Conservation (phyloP, 768 basidiomycete species). For the Suillus plorans region DNA sequence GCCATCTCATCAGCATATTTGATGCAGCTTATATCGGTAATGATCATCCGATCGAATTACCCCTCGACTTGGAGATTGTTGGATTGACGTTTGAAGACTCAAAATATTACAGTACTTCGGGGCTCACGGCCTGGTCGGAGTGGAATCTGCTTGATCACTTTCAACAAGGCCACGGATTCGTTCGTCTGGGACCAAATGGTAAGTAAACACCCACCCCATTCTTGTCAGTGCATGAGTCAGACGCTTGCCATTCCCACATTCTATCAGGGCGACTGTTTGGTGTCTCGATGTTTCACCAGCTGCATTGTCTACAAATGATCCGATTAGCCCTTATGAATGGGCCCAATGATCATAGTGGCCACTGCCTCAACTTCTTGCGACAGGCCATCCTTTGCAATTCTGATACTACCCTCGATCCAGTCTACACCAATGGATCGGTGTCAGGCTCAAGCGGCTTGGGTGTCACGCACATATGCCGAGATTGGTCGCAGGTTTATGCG, state of each 20-base stretch:
- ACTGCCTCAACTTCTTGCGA: conserved; percentile 46
- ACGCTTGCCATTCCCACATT: not conserved
- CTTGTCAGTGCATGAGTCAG: too few species aligned
- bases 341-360: conserved; percentile 18
- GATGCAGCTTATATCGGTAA: conserved; percentile 24
- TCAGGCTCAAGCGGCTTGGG: conserved; percentile 24
- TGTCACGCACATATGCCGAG: conserved; percentile 28
- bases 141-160: conserved; percentile 23
- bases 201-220: not conserved
- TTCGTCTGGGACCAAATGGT: conserved; percentile 26
- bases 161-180: conserved; percentile 19
- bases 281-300: conserved; percentile 30
- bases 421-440: conserved; percentile 12
- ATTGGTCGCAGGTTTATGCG: conserved; percentile 27
- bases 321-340: conserved; percentile 1
- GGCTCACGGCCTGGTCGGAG: conserved; percentile 18
- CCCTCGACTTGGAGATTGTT: conserved; percentile 12
- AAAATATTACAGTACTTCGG: conserved; percentile 23
- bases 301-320: conserved; percentile 28
- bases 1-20: not conserved
- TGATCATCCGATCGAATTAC: conserved; percentile 26
- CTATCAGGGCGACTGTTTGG: conserved; percentile 21
- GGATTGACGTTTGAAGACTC: conserved; percentile 26
- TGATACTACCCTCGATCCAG: conserved; percentile 44
- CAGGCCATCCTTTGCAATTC: conserved; percentile 40